Conservation (phyloP, 148 eudicot species). For the Silene latifolia region DNA sequence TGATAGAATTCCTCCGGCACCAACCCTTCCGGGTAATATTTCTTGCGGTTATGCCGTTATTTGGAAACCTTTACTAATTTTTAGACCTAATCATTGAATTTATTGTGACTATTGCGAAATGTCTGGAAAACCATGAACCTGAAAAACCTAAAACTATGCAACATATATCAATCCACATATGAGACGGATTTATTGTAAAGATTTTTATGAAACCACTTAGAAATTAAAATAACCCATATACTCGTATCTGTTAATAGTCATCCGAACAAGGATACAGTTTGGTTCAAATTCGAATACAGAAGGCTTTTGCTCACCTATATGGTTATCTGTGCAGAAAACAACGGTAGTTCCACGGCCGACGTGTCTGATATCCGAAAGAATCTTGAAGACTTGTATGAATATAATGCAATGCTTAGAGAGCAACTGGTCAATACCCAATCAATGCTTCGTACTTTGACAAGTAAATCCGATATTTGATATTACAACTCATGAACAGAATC, state of each 20-base stretch:
- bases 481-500: neutral
- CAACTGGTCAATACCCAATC: conserved; percentile 47
- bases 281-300: neutral
- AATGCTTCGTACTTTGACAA: conserved; percentile 41
- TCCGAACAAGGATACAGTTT: neutral
- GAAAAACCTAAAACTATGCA: no score
- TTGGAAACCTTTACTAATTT: neutral
- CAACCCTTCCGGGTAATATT: conserved; percentile 28
- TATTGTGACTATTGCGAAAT: neutral
- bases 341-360: conserved; percentile 16
- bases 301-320: neutral
- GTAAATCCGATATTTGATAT: conserved; percentile 15
- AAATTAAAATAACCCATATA: no score
- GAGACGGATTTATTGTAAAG: no score
- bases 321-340: conserved; percentile 20
- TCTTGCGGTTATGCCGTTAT: neutral
- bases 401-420: conserved; percentile 60
- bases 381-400: conserved; percentile 54
- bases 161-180: no score
- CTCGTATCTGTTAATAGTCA: no score
- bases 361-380: conserved; percentile 47
- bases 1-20: conserved; percentile 42
- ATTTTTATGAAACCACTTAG: no score
- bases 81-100: neutral
- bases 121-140: no score